Base-by-base conservation (phyloP, 2,329 filamentous ascomycete genomes). In the Ceratocystis albifundus region DNA sequence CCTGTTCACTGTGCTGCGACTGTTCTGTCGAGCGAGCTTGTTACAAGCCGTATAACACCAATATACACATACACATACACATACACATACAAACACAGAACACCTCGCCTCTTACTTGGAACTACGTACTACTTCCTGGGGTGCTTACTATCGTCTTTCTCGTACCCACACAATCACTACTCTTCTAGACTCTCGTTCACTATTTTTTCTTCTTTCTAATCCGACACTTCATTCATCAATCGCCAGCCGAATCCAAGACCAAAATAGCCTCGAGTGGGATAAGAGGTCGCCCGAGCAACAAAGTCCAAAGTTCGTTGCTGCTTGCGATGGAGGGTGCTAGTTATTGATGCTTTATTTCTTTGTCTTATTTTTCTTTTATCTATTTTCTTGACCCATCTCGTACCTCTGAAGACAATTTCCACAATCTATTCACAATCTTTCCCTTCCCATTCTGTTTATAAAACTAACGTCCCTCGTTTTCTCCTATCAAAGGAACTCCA, bases 401-500 rank as follows among this genome's bases (percentile, higher is more conserved):
- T 20, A 62, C 41, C 41, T 30, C 46, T 8, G 36, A 45, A 36
- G 30, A 61, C 36, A 62, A 44, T 12, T n/a, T 28, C 55, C 55
- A n/a, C 55, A 15, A 59, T 59, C 12, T 59, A n/a, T 59, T 5
- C 22, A 20, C 28, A n/a, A 59, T 12, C 17, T 59, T 36, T 59
- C 32, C 55, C 36, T 15, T 12, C 6, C 6, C 10, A 50, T 30
- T 25, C 4, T 45, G 6, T 50, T 7, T 12, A 12, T 44, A 55
- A 59, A 67, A 67, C 65, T 67, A 67, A 67, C 65, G 5, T 32
- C 25, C 2, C n/a, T 30, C 36, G 7, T 50, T 50, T 63, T 65
- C 28, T 36, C 57, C 44, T 15, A 48, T 25, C 67, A 71, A 75
- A 82, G 80, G 82, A 72, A 85, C 80, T 64, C 81, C 84, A 55